A percentile compares a stretch with the other conserved stretches of the same genome.
These are phyloP conservation scores for Nicotiana undulata DNA, from an alignment of 257 asterid species.

Conservation along the genomic window DNA sequence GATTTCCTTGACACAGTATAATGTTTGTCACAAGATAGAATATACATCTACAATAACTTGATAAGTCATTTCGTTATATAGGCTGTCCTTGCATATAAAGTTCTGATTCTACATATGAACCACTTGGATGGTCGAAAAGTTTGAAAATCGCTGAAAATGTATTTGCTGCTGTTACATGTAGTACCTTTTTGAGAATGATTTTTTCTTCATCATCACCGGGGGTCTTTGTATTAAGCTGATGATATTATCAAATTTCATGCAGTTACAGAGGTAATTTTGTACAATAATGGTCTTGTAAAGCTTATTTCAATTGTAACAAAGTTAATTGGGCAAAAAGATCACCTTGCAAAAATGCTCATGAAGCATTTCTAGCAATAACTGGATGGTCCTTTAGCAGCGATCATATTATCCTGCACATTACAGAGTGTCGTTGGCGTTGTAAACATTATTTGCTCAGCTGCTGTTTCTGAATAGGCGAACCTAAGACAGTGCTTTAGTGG, in stretches of 20 bases:
- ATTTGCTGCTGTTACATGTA: background rate
- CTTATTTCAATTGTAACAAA: background rate
- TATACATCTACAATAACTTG: background rate
- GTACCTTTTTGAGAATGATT: background rate
- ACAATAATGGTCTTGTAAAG: background rate
- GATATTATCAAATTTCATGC: background rate
- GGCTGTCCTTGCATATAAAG: background rate
- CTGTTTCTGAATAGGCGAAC: background rate
- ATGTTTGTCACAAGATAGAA: background rate
- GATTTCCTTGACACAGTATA: background rate
- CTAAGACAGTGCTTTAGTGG: background rate
- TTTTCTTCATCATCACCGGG: background rate
- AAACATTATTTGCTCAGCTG: background rate
- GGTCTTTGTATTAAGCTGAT: background rate
- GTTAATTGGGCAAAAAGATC: background rate
- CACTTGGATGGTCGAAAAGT: background rate
- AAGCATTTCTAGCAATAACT: constrained; percentile 17
- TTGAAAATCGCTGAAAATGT: background rate
- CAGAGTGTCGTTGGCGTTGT: background rate
- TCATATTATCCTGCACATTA: background rate
- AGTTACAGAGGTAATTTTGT: background rate
- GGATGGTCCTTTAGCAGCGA: background rate
- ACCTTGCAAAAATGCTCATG: constrained; percentile 53
- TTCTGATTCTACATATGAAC: background rate
- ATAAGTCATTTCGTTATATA: background rate